Evolutionary conservation across 169 alveolate species (phyloP), one percentile per base, ranked within the genome.

Genomic region (Cryptosporidium sp.): DNA sequence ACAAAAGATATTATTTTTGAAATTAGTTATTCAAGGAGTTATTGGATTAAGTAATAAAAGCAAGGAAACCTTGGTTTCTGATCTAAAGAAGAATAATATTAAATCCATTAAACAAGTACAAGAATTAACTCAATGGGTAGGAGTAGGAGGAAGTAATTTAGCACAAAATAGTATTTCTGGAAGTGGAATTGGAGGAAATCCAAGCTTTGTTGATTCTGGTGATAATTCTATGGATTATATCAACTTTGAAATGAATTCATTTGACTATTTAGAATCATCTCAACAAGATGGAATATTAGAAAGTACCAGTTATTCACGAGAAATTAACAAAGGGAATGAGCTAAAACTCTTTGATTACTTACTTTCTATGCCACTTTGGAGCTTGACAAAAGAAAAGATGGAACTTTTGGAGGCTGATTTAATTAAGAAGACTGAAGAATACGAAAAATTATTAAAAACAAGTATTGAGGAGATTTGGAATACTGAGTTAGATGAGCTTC

Each of bases 301-400:
- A 7, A 56, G 67, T 12, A 39, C 1, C 21, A 26, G 35, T 26
- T 56, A 56, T 26, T 56, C 67, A 21, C 37, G 35, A 9, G 67
- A 56, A 26, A 12, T 18, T 12, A 16, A 42, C 48, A 60, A 86
- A 35, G 89, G 60, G n/a, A 35, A 45, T 21, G 91, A 89, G 75
- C 56, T 58, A 21, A 75, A 70, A 42, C 98, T 95, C 86, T 98
- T 94, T 94, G 98, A 98, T 93, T 98, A 98, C 86, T 94, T 98
- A 84, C 95, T 97, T 48, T 95, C 96, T 48, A 96, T 97, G 99
- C 98, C 99, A 31, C 93, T 98, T 84, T 96, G 98, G 96, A 94
- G 96, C 60, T 94, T 98, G 35, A 97, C 99, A 9, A 94, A 94
- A 14, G 99, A 98, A 91, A 96, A 94, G 91, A 98, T 98, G 53